Conservation (phyloP, 805 yeast genomes). For the Jamesozyma jinghongensis region DNA sequence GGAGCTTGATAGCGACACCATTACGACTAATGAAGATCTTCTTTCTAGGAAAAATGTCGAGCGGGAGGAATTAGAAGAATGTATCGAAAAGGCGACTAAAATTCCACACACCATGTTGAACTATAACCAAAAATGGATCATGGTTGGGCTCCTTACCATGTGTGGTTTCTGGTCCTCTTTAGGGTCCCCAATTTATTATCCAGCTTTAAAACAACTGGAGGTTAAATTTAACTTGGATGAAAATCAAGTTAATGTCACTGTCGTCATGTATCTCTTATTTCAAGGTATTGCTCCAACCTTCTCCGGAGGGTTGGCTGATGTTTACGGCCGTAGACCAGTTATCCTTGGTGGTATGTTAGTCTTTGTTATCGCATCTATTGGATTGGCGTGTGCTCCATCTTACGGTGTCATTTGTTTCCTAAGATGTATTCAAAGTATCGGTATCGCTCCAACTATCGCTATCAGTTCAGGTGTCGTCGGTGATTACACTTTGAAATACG, state of each 20-base stretch:
- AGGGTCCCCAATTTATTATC: constrained; percentile 74
- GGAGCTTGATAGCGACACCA: constrained; percentile 10
- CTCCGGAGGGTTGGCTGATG: constrained; percentile 59
- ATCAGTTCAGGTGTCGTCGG: constrained; percentile 62
- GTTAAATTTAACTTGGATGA: constrained; percentile 45
- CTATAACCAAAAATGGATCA: constrained; percentile 23
- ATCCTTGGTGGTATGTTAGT: constrained; percentile 46
- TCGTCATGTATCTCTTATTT: constrained; percentile 62
- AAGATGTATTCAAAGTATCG: constrained; percentile 63
- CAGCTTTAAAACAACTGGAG: constrained; percentile 57
- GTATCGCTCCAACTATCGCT: constrained; percentile 65
- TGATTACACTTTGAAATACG: constrained; percentile 53
- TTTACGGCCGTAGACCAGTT: constrained; percentile 61
- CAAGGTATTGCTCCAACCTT: constrained; percentile 72
- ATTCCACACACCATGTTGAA: constrained; percentile 22
- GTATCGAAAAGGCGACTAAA: not conserved
- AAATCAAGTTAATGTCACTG: constrained; percentile 54
- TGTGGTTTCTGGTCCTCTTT: constrained; percentile 58
- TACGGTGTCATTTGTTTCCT: constrained; percentile 56
- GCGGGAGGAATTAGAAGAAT: not conserved
- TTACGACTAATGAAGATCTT: constrained; percentile 5
- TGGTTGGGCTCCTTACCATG: constrained; percentile 25
- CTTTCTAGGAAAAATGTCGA: not conserved
- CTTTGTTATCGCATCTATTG: constrained; percentile 54
- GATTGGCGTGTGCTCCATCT: constrained; percentile 48